These are phyloP conservation scores for Dothiorella sarmentorum DNA, from an alignment of 2,329 filamentous ascomycete species.

Conservation along the genomic window DNA sequence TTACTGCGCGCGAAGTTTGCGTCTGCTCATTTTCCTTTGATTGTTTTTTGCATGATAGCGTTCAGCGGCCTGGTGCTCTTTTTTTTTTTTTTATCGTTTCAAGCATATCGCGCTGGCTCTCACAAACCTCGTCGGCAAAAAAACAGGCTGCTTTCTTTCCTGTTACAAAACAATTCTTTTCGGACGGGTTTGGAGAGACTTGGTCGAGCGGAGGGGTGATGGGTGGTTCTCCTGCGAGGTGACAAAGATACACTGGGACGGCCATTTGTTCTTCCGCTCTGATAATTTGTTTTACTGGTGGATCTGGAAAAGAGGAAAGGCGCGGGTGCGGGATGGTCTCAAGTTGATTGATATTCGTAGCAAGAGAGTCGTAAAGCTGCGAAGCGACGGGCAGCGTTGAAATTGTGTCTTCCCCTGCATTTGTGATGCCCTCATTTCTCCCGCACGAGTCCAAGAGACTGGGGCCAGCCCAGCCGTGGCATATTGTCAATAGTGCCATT, in stretches of 20 bases:
- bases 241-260: slow-evolving; percentile 8
- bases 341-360: slow-evolving; percentile 2
- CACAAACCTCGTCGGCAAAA: background rate
- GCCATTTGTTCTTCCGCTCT: slow-evolving; percentile 3
- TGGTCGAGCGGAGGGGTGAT: background rate
- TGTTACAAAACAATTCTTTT: background rate
- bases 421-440: background rate
- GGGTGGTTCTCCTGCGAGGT: background rate
- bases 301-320: slow-evolving; percentile 14
- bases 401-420: background rate
- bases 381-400: background rate
- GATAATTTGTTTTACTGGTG: background rate
- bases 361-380: slow-evolving; percentile 7
- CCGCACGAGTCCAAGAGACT: too few relatives aligned
- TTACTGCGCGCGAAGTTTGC: background rate
- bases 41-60: slow-evolving; percentile 10
- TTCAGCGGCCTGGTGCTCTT: slow-evolving; percentile 6
- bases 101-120: slow-evolving; percentile 12
- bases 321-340: background rate
- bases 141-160: background rate
- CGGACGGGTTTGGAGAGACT: background rate
- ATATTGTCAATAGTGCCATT: too few relatives aligned
- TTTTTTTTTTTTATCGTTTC: background rate
- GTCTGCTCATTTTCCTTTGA: background rate
- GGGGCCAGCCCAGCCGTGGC: too few relatives aligned